Evolutionary conservation across 164 flowering plant genomes (phyloP).

Genomic region (Magnolia changhungtana): DNA sequence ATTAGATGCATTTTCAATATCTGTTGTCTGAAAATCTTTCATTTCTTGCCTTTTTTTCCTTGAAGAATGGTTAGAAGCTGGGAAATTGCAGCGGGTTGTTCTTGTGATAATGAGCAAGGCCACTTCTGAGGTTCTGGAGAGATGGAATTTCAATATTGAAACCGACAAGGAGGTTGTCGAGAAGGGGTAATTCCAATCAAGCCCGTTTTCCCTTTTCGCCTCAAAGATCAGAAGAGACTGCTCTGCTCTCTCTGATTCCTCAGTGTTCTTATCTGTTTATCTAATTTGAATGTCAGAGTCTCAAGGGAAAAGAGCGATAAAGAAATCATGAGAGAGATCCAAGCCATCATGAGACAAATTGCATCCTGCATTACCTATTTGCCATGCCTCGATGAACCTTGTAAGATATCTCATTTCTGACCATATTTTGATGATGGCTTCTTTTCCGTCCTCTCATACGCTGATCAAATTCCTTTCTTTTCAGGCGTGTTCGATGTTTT

Average conservation of each 20-base stretch:
- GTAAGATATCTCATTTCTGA: constrained; percentile 32
- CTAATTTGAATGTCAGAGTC: constrained; percentile 39
- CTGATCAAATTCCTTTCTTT: not conserved
- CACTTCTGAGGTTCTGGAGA: constrained; percentile 74
- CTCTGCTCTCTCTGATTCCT: not conserved
- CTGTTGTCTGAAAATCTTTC: too few relatives aligned
- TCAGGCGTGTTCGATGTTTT: constrained; percentile 94
- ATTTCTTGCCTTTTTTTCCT: not conserved
- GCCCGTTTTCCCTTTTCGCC: not conserved
- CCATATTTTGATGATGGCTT: not conserved
- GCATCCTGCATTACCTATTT: constrained; percentile 87
- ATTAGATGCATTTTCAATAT: too few relatives aligned
- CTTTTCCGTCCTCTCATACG: not conserved
- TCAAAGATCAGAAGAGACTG: too few relatives aligned
- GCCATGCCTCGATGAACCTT: constrained; percentile 94
- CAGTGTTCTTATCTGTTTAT: not conserved
- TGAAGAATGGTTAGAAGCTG: constrained; percentile 89
- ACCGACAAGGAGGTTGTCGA: constrained; percentile 85
- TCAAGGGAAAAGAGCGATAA: constrained; percentile 96
- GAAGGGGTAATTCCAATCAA: constrained; percentile 48
- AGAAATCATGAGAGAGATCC: constrained; percentile 97
- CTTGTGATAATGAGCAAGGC: constrained; percentile 94
- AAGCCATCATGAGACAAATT: constrained; percentile 93
- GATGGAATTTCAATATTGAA: constrained; percentile 90
- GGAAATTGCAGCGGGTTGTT: constrained; percentile 82